Base-by-base conservation (phyloP, 208 protist species). In the Strigomonas oncopelti region DNA sequence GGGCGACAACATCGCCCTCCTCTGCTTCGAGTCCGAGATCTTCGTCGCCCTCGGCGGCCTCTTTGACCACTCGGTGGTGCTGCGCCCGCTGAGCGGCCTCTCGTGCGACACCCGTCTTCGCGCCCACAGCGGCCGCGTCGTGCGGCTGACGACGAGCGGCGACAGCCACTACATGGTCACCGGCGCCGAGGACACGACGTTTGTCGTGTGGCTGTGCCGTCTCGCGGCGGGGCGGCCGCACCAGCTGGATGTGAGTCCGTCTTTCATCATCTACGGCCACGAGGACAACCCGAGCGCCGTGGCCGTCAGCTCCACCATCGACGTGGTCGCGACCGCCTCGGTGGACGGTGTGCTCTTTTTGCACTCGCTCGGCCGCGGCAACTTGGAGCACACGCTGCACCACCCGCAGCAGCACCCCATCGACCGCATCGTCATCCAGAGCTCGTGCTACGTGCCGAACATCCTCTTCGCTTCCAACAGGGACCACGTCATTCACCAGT, bases 171-270 rank as follows among this genome's bases (percentile, higher is more conserved):
- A 87, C 74, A 65, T 97, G 55, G 88, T 96, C 27, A 95, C 82
- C 7, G 91, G 91, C 7, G 74, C 85, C 11, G 82, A 92, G 81
- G 93, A 97, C 72, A 96, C 93, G 0, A 97, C 91, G 13, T 95
- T 95, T 67, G 81, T 91, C 61, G 83, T 97, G 20, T 97, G 91
- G 90, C 74, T 65, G 25, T 92, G 85, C 67, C 71, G 79, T 32
- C 45, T 84, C 27, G 62, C 83, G 29, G 65, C 65, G 5, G 61
- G 69, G n/a, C 70, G 71, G 16, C 69, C 24, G 38, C 64, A 11
- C 59, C 63, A 75, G 65, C 74, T 93, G 24, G 69, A 79, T 42
- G 82, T 88, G 51, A 61, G 82, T 27, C 48, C 89, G n/a, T 65
- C 86, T 38, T 95, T 93, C 67, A 85, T 80, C 24, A 85, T 97